phyloP scores from a whole-genome alignment of 1,284 basidiomycete species.

The Ceratobasidium papillatum region DNA sequence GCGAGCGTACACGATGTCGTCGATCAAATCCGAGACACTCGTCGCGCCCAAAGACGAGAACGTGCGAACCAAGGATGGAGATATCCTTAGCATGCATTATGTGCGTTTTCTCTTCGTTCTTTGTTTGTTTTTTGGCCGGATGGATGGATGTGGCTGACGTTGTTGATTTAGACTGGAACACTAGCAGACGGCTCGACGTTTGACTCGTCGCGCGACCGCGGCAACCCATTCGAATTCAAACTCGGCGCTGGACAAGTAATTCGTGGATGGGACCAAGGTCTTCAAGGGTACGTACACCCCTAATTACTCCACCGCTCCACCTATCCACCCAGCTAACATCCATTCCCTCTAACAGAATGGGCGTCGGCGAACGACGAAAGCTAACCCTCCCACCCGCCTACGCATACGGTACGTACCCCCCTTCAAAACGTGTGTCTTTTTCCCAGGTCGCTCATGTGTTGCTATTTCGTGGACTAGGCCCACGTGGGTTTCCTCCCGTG shows the following conservation, averaged over 20 bases:
- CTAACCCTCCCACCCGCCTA: conserved; percentile 40
- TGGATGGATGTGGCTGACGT: not conserved
- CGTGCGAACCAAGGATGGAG: conserved; percentile 15
- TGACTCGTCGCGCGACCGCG: conserved; percentile 44
- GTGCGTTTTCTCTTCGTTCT: not conserved
- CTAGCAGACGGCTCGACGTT: conserved; percentile 33
- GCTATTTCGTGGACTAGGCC: conserved; percentile 5
- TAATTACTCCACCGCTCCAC: conserved; percentile 50
- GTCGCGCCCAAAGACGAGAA: conserved; percentile 1
- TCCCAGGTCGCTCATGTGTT: not conserved
- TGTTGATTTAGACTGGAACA: conserved; percentile 13
- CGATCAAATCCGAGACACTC: conserved; percentile 34
- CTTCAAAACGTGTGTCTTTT: not conserved
- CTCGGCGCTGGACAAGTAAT: conserved; percentile 33
- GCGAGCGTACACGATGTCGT: conserved; percentile 27
- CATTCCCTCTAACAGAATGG: conserved; percentile 13
- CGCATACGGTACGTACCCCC: conserved; percentile 37
- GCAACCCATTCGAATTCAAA: conserved; percentile 43
- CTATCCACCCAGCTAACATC: not conserved
- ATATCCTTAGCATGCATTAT: conserved; percentile 35
- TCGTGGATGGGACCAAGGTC: conserved; percentile 46
- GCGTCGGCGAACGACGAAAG: conserved; percentile 8
- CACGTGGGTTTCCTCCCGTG: conserved; percentile 53
- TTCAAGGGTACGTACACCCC: conserved; percentile 57
- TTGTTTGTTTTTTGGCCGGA: too few species aligned